These are phyloP conservation scores for Adiantum capillusveneris DNA, from an alignment of 75 land plant species.

Conservation along the genomic window DNA sequence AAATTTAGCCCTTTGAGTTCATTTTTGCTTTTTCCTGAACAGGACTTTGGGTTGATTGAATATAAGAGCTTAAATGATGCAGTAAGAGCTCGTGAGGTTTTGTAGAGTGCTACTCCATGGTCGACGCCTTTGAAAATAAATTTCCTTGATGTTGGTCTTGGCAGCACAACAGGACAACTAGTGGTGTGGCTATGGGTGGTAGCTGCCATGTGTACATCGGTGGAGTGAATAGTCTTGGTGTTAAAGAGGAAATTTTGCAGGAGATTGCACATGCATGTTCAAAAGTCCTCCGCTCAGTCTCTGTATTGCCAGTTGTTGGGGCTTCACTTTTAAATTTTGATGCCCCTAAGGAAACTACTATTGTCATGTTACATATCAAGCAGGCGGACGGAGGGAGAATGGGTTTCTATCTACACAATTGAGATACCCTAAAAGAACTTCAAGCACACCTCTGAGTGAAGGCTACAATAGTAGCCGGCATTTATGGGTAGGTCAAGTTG, in stretches of 20 bases:
- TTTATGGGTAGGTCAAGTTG: constrained; percentile 43
- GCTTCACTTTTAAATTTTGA: constrained; percentile 76
- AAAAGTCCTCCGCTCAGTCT: constrained; percentile 50
- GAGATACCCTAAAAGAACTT: constrained; percentile 5
- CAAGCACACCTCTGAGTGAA: not conserved
- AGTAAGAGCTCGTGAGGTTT: constrained; percentile 63
- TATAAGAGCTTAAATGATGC: constrained; percentile 76
- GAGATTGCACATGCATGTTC: constrained; percentile 40
- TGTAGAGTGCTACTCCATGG: constrained; percentile 61
- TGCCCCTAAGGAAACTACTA: constrained; percentile 74
- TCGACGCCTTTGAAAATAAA: constrained; percentile 47
- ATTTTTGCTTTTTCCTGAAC: constrained; percentile 36
- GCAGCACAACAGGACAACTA: constrained; percentile 38
- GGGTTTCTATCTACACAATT: constrained; percentile 11
- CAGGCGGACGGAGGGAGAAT: constrained; percentile 46
- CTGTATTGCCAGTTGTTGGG: constrained; percentile 52
- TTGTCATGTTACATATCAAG: constrained; percentile 54
- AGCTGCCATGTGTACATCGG: constrained; percentile 83
- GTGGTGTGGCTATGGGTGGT: constrained; percentile 57
- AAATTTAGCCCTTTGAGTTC: constrained; percentile 64
- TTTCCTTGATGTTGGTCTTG: constrained; percentile 56
- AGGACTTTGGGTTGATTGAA: constrained; percentile 65
- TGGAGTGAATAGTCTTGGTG: constrained; percentile 46
- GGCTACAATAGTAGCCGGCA: constrained; percentile 26
- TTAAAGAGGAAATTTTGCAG: constrained; percentile 75